Evolutionary conservation across 2,329 filamentous ascomycete species (phyloP).

Genomic region (Ceratocystis destructans): DNA sequence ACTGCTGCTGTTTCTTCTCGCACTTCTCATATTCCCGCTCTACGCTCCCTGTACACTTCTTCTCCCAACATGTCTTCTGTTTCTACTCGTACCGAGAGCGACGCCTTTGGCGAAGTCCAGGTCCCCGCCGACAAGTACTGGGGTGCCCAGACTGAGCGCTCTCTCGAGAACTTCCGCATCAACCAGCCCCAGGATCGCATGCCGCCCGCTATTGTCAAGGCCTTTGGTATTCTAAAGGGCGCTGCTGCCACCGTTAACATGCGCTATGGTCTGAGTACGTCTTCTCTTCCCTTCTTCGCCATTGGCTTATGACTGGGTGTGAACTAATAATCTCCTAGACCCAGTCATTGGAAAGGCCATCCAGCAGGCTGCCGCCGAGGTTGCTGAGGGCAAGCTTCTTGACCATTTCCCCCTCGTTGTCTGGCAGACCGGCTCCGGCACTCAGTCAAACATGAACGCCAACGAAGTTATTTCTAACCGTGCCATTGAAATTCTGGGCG

Average conservation of each 20-base stretch:
- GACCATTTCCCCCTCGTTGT: constrained; percentile 98
- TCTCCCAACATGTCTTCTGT: constrained; percentile 33
- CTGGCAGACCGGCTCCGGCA: constrained; percentile 98
- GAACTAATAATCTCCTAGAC: constrained; percentile 39
- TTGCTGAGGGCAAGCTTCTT: constrained; percentile 81
- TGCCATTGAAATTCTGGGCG: constrained; percentile 93
- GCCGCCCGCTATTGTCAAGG: constrained; percentile 81
- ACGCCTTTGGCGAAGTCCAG: constrained; percentile 95
- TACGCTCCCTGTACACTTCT: constrained; percentile 31
- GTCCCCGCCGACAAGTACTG: constrained; percentile 91
- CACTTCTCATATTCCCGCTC: constrained; percentile 11
- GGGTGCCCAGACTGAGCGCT: constrained; percentile 95
- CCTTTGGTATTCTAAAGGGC: constrained; percentile 94
- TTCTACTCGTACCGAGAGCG: constrained; percentile 67
- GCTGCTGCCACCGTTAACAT: constrained; percentile 94
- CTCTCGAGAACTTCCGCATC: constrained; percentile 95
- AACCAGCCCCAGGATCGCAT: constrained; percentile 98
- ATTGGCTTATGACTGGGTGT: background rate
- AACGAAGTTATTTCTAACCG: constrained; percentile 99
- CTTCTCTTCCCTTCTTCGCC: background rate
- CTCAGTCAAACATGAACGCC: constrained; percentile 99
- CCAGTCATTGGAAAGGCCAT: constrained; percentile 84
- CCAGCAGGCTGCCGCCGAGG: constrained; percentile 84
- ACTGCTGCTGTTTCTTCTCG: constrained; percentile 5
- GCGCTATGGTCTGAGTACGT: constrained; percentile 70